Conservation (phyloP, 1,139 yeast species). For the Scheffersomyces titani region DNA sequence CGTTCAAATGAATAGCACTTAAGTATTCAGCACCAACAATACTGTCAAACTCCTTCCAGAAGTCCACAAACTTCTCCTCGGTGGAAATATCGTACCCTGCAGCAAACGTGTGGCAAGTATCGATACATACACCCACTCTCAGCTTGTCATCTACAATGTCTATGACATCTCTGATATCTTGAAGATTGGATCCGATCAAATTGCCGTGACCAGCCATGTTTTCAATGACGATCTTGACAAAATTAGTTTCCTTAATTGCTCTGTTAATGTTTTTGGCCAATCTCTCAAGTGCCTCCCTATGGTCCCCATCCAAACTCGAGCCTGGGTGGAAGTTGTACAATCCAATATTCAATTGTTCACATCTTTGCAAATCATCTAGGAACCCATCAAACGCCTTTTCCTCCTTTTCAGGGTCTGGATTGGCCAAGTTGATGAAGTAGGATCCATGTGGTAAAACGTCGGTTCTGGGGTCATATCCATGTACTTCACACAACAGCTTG, state of each 20-base stretch:
- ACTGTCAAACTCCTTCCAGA: constrained; percentile 75
- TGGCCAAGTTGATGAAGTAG: constrained; percentile 87
- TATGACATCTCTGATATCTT: constrained; percentile 76
- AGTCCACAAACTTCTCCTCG: constrained; percentile 54
- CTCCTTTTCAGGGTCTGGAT: constrained; percentile 82
- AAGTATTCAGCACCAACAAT: constrained; percentile 75
- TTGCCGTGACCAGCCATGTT: constrained; percentile 99
- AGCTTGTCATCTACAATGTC: constrained; percentile 72
- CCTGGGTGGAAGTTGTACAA: constrained; percentile 96
- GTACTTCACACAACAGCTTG: constrained; percentile 57
- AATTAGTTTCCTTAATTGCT: constrained; percentile 70
- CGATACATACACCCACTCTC: constrained; percentile 91
- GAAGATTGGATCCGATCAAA: constrained; percentile 77
- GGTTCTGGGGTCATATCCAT: constrained; percentile 69
- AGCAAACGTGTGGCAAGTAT: constrained; percentile 94
- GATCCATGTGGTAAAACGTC: constrained; percentile 94
- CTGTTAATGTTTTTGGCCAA: constrained; percentile 78
- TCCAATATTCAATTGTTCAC: constrained; percentile 84
- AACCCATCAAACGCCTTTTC: constrained; percentile 77
- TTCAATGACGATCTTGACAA: constrained; percentile 87
- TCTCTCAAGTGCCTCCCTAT: constrained; percentile 58
- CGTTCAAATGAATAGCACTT: constrained; percentile 84
- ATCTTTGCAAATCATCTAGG: constrained; percentile 80
- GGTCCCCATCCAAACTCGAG: constrained; percentile 76
- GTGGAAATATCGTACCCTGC: constrained; percentile 90